These are phyloP conservation scores for Viridothelium virens DNA, from an alignment of 495 filamentous ascomycete genomes.

Conservation along the genomic window DNA sequence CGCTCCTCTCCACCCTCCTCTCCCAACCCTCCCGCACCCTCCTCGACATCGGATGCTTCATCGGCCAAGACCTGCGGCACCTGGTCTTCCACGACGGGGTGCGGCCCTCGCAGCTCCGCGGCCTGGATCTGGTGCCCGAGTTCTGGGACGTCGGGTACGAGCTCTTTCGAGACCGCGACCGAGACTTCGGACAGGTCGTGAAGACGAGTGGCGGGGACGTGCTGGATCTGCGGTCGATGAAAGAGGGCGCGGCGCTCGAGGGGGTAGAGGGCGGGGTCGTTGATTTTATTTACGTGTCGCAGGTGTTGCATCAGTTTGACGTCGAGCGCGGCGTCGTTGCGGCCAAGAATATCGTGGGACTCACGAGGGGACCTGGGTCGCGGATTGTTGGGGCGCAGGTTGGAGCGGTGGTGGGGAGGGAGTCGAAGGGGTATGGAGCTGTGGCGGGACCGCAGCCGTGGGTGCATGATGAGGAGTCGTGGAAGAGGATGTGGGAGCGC, in stretches of 20 bases:
- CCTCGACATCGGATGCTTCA: neutral
- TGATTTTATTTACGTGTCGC: no score
- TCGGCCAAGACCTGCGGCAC: neutral
- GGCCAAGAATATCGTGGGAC: no score
- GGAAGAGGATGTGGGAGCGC: neutral
- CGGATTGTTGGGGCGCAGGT: conserved; percentile 30
- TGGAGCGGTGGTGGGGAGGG: conserved; percentile 29
- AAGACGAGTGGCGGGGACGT: neutral
- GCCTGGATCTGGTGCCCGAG: neutral
- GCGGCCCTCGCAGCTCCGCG: neutral
- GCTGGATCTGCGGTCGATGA: neutral
- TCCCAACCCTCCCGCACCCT: neutral
- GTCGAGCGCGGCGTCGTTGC: no score
- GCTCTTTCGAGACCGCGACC: neutral
- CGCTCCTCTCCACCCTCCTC: neutral
- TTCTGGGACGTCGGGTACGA: neutral
- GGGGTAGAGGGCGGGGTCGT: no score
- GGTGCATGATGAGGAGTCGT: neutral
- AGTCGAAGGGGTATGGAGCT: conserved; percentile 39
- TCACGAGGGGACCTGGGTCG: no score
- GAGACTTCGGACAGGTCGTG: neutral
- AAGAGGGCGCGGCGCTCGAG: neutral
- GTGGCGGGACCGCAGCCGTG: conserved; percentile 31
- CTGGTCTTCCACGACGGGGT: neutral
- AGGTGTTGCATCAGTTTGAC: no score